Conservation (phyloP, 2,329 filamentous ascomycete genomes). For the Cytospora chrysosperma region DNA sequence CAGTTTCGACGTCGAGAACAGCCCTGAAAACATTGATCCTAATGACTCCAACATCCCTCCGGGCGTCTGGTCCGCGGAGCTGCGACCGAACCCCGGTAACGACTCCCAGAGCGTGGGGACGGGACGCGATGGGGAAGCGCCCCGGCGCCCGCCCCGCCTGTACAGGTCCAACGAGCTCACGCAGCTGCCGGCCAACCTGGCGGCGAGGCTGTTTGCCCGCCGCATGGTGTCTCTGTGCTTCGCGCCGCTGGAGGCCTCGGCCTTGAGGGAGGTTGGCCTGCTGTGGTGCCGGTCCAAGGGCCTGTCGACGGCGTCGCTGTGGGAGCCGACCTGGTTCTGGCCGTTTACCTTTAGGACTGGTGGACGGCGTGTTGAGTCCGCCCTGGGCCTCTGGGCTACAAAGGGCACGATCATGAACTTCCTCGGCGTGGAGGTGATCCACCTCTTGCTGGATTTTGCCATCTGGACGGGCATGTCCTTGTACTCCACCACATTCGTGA, state of each 20-base stretch:
- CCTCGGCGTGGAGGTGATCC: conserved; percentile 45
- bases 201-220: conserved; percentile 47
- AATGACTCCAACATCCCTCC: conserved; percentile 40
- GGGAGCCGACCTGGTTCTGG: conserved; percentile 26
- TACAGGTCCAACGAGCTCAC: conserved; percentile 47
- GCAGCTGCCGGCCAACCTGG: conserved; percentile 47
- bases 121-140: conserved; percentile 3
- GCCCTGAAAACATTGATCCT: conserved; percentile 43
- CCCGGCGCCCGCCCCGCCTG: conserved; percentile 15
- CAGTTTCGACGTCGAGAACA: conserved; percentile 61
- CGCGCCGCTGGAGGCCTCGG: conserved; percentile 47
- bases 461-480: conserved; percentile 45
- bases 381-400: conserved; percentile 36
- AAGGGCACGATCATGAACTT: conserved; percentile 45
- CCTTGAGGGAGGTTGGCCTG: conserved; percentile 45
- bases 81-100: conserved; percentile 48
- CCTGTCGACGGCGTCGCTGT: conserved; percentile 41
- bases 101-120: conserved; percentile 3
- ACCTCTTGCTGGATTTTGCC: conserved; percentile 44
- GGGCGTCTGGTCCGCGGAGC: conserved; percentile 58
- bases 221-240: conserved; percentile 43
- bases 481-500: conserved; percentile 25
- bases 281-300: conserved; percentile 41
- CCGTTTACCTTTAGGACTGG: background rate
- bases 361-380: background rate